phyloP scores from a whole-genome alignment of 1,284 basidiomycete species.

The Ceratobasidium sp. region DNA sequence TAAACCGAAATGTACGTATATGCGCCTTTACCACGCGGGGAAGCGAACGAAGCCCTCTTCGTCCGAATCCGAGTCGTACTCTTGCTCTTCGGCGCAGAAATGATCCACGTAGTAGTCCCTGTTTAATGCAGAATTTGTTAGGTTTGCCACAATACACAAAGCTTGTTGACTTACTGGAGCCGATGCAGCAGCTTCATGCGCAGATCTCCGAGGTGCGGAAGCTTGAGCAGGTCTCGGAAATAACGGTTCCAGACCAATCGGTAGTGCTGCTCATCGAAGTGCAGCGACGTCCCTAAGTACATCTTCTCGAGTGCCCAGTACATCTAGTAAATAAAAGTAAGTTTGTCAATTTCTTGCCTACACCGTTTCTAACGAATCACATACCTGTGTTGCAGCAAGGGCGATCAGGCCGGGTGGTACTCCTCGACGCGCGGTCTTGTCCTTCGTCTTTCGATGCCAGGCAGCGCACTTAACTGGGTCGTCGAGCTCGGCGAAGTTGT shows the following conservation, averaged over 20 bases:
- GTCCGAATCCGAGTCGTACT: too few relatives aligned
- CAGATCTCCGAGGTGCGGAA: not conserved
- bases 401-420: slow-evolving; percentile 17
- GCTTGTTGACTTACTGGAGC: not conserved
- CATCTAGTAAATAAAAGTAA: not conserved
- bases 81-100: too few relatives aligned
- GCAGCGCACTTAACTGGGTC: not conserved
- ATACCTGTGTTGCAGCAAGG: slow-evolving; percentile 11
- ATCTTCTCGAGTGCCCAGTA: slow-evolving; percentile 10
- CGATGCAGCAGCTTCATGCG: not conserved
- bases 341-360: not conserved
- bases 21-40: too few relatives aligned
- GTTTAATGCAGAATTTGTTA: too few relatives aligned
- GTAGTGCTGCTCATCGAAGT: slow-evolving; percentile 19
- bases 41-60: too few relatives aligned
- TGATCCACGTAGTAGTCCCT: too few relatives aligned
- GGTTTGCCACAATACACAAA: not conserved
- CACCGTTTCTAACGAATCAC: not conserved
- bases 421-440: not conserved
- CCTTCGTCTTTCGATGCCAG: not conserved
- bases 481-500: not conserved
- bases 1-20: too few relatives aligned
- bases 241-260: slow-evolving; percentile 1
- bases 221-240: slow-evolving; percentile 1
- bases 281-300: not conserved